phyloP scores from a whole-genome alignment of 441 rosid genomes.

The Croton laevigatus region DNA sequence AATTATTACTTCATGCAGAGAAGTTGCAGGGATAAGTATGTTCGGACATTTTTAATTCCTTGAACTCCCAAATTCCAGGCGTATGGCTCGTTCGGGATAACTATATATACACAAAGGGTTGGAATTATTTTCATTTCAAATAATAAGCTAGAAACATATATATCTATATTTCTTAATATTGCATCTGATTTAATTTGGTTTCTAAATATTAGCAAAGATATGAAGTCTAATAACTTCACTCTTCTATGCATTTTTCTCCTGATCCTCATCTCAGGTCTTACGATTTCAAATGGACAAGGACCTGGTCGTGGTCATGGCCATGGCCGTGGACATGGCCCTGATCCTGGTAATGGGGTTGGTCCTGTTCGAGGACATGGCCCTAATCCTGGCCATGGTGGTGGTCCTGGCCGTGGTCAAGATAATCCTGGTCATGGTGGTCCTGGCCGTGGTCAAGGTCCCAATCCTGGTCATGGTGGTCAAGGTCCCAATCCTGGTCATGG shows the following conservation, averaged over 20 bases:
- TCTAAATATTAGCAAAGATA: neutral
- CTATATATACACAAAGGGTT: neutral
- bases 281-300: conserved; percentile 6
- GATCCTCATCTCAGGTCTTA: neutral
- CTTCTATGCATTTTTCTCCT: neutral
- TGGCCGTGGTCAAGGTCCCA: neutral
- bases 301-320: neutral
- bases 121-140: neutral
- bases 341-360: neutral
- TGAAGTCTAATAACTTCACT: neutral
- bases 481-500: neutral
- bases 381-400: neutral
- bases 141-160: neutral
- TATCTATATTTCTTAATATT: no score
- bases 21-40: conserved; percentile 10
- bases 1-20: conserved; percentile 7
- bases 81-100: neutral
- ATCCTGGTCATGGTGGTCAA: neutral
- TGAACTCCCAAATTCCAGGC: conserved; percentile 1
- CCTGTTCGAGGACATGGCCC: neutral
- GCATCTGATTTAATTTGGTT: neutral
- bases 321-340: neutral
- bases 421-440: neutral
- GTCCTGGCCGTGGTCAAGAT: neutral
- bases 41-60: neutral